phyloP scores from a whole-genome alignment of 441 rosid genomes.

The Geranium incanum region DNA sequence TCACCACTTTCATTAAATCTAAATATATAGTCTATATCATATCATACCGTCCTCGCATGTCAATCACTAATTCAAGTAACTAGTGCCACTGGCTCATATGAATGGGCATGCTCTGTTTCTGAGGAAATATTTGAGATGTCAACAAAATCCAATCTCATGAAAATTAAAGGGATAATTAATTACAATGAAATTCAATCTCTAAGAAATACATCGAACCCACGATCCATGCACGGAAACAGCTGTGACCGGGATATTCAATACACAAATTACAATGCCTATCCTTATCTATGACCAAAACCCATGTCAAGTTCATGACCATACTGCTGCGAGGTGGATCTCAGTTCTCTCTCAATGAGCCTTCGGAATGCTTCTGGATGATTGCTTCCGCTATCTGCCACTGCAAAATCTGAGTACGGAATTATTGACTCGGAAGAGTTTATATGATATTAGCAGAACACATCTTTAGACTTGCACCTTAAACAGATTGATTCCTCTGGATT shows the following conservation, averaged over 20 bases:
- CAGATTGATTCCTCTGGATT: neutral
- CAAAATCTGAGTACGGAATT: conserved; percentile 15
- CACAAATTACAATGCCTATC: conserved; percentile 19
- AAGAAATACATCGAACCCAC: conserved; percentile 20
- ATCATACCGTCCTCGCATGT: too few relatives aligned
- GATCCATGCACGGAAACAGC: conserved; percentile 9
- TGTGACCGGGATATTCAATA: conserved; percentile 17
- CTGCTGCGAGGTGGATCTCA: conserved; percentile 59
- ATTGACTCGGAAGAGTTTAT: neutral
- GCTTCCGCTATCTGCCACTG: conserved; percentile 48
- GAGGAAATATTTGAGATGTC: neutral
- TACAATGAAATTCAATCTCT: conserved; percentile 21
- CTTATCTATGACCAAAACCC: conserved; percentile 60
- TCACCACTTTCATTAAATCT: too few relatives aligned
- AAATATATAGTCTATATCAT: too few relatives aligned
- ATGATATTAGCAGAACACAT: neutral
- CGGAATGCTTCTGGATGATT: conserved; percentile 67
- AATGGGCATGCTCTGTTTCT: too few relatives aligned
- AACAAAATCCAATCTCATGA: conserved; percentile 16
- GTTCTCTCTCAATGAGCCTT: conserved; percentile 71
- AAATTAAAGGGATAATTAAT: conserved; percentile 23
- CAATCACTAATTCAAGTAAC: too few relatives aligned
- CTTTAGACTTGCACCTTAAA: neutral
- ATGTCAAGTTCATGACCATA: conserved; percentile 65
- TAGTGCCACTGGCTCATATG: too few relatives aligned